phyloP scores from a whole-genome alignment of 108 stramenopile species.

The Bacterosira constricta region DNA sequence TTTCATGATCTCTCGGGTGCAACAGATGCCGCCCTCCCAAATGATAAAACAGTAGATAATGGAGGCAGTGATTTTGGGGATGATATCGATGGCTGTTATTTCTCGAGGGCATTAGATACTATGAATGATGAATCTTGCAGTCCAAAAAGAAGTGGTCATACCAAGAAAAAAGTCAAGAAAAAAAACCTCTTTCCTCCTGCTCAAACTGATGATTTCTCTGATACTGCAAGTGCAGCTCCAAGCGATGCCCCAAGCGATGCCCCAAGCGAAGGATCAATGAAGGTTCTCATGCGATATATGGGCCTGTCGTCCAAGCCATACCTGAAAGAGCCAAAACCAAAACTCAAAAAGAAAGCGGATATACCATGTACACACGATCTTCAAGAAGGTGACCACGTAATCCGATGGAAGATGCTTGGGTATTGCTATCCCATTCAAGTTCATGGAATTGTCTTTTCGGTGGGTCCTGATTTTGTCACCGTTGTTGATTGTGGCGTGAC shows the following conservation, averaged over 20 bases:
- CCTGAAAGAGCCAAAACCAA: not conserved
- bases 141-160: no score
- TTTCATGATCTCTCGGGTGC: no score
- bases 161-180: no score
- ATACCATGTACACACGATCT: conserved; percentile 27
- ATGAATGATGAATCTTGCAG: no score
- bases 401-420: conserved; percentile 53
- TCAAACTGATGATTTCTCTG: no score
- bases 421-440: conserved; percentile 60
- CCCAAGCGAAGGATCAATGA: not conserved
- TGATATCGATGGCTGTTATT: no score
- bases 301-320: conserved; percentile 11
- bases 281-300: not conserved
- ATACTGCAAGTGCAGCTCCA: no score
- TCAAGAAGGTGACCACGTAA: conserved; percentile 52
- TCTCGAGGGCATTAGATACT: no score
- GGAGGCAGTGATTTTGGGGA: no score
- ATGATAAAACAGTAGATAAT: no score
- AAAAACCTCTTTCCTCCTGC: no score
- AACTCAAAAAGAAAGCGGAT: not conserved
- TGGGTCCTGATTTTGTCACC: conserved; percentile 48
- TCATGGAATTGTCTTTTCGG: conserved; percentile 63
- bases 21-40: no score
- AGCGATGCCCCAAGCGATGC: not conserved
- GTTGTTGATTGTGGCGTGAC: conserved; percentile 67